A percentile compares a stretch with the other conserved stretches of the same genome.
Evolutionary conservation across 495 filamentous ascomycete genomes (phyloP).

Genomic region (Tuber melanosporum): DNA sequence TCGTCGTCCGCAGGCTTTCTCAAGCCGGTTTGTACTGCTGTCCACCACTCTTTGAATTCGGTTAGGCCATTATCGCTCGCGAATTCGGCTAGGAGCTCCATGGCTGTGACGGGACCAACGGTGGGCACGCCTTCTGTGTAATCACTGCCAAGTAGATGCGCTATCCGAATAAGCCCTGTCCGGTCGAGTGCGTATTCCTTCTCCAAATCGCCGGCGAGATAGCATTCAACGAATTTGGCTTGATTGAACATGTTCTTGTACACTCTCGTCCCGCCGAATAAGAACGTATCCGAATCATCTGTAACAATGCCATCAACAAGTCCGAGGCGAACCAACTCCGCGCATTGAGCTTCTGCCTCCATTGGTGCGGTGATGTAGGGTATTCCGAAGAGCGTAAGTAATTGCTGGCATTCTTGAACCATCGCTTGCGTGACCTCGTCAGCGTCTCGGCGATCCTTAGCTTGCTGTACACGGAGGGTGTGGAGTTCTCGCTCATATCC

Average conservation of each 20-base stretch:
- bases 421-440: constrained; percentile 93
- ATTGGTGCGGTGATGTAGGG: constrained; percentile 96
- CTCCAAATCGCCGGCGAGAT: constrained; percentile 77
- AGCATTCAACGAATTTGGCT: constrained; percentile 95
- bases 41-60: constrained; percentile 83
- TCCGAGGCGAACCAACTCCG: constrained; percentile 74
- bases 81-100: constrained; percentile 93
- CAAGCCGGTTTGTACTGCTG: constrained; percentile 56
- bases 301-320: constrained; percentile 98
- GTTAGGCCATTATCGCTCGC: constrained; percentile 48
- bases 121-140: constrained; percentile 89
- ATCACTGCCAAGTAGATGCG: constrained; percentile 83
- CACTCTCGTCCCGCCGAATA: constrained; percentile 90
- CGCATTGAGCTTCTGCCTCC: constrained; percentile 98
- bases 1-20: constrained; percentile 51
- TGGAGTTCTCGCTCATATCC: constrained; percentile 83
- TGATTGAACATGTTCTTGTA: constrained; percentile 99
- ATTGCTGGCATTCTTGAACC: constrained; percentile 88
- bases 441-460: constrained; percentile 88
- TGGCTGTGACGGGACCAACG: constrained; percentile 84
- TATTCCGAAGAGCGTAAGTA: constrained; percentile 82
- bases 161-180: constrained; percentile 73
- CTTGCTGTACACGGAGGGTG: constrained; percentile 81
- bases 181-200: constrained; percentile 80
- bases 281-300: constrained; percentile 92